Evolutionary conservation across 495 filamentous ascomycete genomes (phyloP).

Genomic region (Xylaria telfairii): DNA sequence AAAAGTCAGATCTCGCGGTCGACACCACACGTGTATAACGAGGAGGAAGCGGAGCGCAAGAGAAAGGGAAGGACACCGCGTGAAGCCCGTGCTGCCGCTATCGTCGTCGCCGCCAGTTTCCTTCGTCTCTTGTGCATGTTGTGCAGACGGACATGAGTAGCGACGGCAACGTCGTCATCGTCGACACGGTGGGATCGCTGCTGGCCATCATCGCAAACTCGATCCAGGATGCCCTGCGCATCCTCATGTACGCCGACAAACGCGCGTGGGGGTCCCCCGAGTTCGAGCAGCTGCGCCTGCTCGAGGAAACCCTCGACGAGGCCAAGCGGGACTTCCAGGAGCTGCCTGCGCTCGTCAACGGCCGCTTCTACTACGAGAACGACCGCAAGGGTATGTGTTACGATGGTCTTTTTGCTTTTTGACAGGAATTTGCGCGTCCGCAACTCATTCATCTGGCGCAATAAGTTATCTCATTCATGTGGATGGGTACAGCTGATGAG

Average conservation of each 20-base stretch:
- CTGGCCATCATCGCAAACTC: conserved; percentile 54
- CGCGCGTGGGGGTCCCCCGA: conserved; percentile 56
- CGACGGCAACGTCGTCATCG: conserved; percentile 33
- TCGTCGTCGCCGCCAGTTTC: conserved; percentile 13
- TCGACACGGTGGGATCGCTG: conserved; percentile 51
- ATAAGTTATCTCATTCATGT: background rate
- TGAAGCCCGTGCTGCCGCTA: conserved; percentile 3
- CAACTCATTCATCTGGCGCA: background rate
- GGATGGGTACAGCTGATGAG: background rate
- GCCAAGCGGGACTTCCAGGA: conserved; percentile 60
- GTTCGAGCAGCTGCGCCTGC: conserved; percentile 53
- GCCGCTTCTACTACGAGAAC: conserved; percentile 55
- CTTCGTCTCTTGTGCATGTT: background rate
- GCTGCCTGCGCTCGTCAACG: conserved; percentile 51
- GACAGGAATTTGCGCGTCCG: background rate
- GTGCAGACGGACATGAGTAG: conserved; percentile 40
- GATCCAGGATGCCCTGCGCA: conserved; percentile 51
- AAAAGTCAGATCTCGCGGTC: background rate
- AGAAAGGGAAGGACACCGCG: background rate
- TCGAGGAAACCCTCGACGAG: conserved; percentile 56
- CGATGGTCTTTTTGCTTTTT: background rate
- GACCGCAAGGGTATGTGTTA: conserved; percentile 50
- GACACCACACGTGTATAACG: background rate
- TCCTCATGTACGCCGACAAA: conserved; percentile 58
- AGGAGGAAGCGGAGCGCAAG: conserved; percentile 5